Base-by-base conservation (phyloP, 768 basidiomycete species). In the Termitomyces sp. region DNA sequence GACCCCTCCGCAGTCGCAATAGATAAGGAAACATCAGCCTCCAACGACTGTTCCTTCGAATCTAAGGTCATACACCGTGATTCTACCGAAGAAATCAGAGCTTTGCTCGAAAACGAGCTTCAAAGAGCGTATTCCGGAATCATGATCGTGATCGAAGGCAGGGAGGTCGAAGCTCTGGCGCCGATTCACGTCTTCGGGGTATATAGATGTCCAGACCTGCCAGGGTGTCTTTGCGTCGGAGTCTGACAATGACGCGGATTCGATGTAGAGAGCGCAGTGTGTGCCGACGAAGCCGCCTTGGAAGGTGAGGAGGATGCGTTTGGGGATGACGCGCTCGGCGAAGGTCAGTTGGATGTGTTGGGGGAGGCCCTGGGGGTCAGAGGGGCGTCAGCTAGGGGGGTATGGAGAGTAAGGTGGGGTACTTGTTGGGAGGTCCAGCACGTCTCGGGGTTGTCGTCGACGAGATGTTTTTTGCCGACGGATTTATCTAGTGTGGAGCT, bases 351-450 rank as follows among this genome's bases (percentile, higher is more conserved):
- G 88, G 60, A 93, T 80, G 62, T 75, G 85, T 72, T 92, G 91
- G 1, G 89, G 90, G 11, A 85, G 75, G 24, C 90, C 90, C 91
- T 92, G 20, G 62, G n/a, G 45, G 13, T 40, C 13, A 22, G 11
- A n/a, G 35, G 47, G 8, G n/a, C 14, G 44, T 41, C 14, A 35
- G 22, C 30, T n/a, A 38, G 5, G 41, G 24, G 30, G 35, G 43
- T 26, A 7, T 36, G 43, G 5, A 4, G n/a, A 11, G 5, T 5
- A 22, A 8, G 22, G 43, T 4, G 11, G 13, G 11, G 43, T 14
- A 88, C 90, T 79, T 88, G 87, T 69, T 86, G 85, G 16, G 90
- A 91, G 24, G 88, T 86, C 90, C 90, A 92, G 68, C 90, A 92
- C 8, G 90, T 92, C 67, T 90, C 90, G 54, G 84, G 82, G 62